A percentile compares a stretch with the other conserved stretches of the same genome.
Evolutionary conservation across 1,139 yeast species (phyloP).

Genomic region (Martiniozyma asiatica): DNA sequence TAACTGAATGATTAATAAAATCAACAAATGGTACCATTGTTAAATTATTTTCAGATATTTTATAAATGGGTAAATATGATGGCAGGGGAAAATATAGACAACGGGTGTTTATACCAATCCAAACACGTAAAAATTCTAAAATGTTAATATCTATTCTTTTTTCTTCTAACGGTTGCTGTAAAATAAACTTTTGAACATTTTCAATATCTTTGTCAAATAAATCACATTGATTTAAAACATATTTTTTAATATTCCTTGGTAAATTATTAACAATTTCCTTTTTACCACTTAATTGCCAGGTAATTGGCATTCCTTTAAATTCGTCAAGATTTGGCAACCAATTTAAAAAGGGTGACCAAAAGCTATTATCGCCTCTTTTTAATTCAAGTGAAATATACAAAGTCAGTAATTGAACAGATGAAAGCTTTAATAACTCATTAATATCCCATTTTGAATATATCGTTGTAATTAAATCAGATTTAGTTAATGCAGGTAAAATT

Average conservation of each 20-base stretch:
- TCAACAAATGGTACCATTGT: constrained; percentile 91
- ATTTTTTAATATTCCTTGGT: constrained; percentile 29
- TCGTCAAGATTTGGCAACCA: constrained; percentile 44
- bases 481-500: constrained; percentile 1
- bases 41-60: constrained; percentile 45
- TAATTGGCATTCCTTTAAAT: constrained; percentile 48
- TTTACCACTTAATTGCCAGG: constrained; percentile 16
- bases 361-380: constrained; percentile 31
- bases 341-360: constrained; percentile 54
- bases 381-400: constrained; percentile 39
- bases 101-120: constrained; percentile 86
- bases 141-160: constrained; percentile 5
- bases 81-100: constrained; percentile 72
- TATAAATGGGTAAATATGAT: constrained; percentile 22
- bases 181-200: constrained; percentile 22
- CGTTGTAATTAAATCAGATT: constrained; percentile 4
- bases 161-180: too few relatives aligned
- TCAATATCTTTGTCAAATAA: constrained; percentile 31
- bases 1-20: constrained; percentile 64
- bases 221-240: constrained; percentile 26
- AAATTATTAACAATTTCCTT: constrained; percentile 24
- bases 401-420: constrained; percentile 38
- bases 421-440: constrained; percentile 25
- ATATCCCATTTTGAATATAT: constrained; percentile 26
- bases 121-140: constrained; percentile 45